Conservation (phyloP, 176 grass and related monocot species). For the Leersia perrieri region DNA sequence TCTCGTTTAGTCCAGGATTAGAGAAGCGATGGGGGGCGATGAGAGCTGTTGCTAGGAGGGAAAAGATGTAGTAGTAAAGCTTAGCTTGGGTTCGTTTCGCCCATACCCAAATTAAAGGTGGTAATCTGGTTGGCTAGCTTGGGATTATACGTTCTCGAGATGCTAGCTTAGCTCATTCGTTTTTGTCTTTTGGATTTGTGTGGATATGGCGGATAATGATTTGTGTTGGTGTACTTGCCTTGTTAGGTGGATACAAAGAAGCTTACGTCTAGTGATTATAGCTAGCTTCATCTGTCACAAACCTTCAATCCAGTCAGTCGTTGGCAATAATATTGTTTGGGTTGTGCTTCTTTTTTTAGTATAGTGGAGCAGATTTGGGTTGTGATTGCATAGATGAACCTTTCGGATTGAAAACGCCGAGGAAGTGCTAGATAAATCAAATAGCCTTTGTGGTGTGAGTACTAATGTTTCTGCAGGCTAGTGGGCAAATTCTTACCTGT, state of each 20-base stretch:
- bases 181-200: neutral
- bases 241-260: neutral
- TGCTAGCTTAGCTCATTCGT: neutral
- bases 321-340: constrained; percentile 9
- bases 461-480: neutral
- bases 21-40: neutral
- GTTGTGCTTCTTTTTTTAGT: too few species aligned
- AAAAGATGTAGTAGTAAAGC: neutral
- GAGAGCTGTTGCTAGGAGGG: neutral
- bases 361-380: too few species aligned
- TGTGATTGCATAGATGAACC: neutral
- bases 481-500: neutral
- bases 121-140: neutral
- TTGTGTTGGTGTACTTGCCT: neutral
- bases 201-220: too few species aligned
- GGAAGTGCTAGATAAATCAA: neutral
- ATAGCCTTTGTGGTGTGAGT: neutral
- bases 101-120: neutral
- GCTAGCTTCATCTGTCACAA: neutral
- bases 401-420: neutral
- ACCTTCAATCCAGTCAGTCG: neutral
- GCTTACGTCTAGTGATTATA: neutral
- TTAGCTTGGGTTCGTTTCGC: neutral
- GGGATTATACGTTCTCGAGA: neutral
- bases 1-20: neutral